Evolutionary conservation across 805 yeast genomes (phyloP).

Genomic region (Ogataea zsoltii): DNA sequence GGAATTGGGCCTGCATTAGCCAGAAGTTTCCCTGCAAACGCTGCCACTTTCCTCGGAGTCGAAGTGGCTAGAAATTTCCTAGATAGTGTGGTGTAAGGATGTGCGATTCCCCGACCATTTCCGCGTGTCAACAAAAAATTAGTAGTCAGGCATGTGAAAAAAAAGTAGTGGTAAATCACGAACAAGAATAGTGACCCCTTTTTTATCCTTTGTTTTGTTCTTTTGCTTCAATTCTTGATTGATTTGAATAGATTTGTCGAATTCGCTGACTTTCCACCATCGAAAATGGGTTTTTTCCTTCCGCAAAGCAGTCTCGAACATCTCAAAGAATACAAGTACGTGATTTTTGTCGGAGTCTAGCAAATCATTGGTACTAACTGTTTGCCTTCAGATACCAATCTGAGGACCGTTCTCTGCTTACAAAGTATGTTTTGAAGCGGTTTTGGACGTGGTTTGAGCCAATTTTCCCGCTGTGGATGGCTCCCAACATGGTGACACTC

Average conservation of each 20-base stretch:
- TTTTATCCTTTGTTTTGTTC: background rate
- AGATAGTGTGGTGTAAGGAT: constrained; percentile 11
- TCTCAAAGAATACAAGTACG: constrained; percentile 48
- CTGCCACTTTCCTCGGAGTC: constrained; percentile 97
- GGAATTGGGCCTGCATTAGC: constrained; percentile 95
- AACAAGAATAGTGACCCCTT: background rate
- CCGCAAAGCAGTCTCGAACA: constrained; percentile 44
- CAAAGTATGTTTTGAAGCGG: constrained; percentile 74
- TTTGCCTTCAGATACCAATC: constrained; percentile 54
- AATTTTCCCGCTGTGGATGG: constrained; percentile 83
- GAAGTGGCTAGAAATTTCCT: constrained; percentile 59
- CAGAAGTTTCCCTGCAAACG: constrained; percentile 97
- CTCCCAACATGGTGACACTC: constrained; percentile 89
- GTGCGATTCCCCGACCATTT: background rate
- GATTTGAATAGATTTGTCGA: background rate
- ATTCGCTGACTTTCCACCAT: background rate
- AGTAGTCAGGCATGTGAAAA: background rate
- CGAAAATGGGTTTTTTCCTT: constrained; percentile 48
- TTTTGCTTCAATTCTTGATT: background rate
- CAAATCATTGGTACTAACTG: too few species aligned
- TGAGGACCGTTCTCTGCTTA: constrained; percentile 78
- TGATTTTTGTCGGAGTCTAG: background rate
- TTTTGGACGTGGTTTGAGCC: constrained; percentile 77
- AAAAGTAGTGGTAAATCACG: background rate
- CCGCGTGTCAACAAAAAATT: too few species aligned